phyloP scores from a whole-genome alignment of 805 yeast genomes.

The Lachancea fermentati region DNA sequence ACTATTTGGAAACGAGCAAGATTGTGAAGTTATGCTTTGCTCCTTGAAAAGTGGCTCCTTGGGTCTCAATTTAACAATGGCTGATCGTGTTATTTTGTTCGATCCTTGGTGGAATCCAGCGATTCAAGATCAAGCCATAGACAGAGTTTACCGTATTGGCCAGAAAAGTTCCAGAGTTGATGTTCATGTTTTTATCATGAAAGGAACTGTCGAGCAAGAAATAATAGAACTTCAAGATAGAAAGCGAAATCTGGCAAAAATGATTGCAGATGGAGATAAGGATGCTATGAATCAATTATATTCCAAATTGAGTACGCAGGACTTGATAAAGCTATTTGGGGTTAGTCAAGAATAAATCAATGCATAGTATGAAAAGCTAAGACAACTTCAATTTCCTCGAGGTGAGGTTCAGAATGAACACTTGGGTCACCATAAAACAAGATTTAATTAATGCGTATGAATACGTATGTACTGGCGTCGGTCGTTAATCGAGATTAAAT shows the following conservation, averaged over 20 bases:
- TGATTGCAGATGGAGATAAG: background rate
- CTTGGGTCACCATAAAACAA: no score
- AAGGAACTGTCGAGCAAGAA: slow-evolving; percentile 76
- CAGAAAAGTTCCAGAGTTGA: slow-evolving; percentile 61
- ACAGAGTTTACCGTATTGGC: slow-evolving; percentile 97
- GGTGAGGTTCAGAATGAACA: no score
- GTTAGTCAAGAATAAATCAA: background rate
- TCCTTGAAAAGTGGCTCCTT: slow-evolving; percentile 93
- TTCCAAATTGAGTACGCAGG: background rate
- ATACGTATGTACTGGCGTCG: no score
- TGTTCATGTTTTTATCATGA: slow-evolving; percentile 79
- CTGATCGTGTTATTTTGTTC: slow-evolving; percentile 80
- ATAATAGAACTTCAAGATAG: slow-evolving; percentile 85
- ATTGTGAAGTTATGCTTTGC: slow-evolving; percentile 57
- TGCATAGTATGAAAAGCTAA: no score
- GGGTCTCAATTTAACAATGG: slow-evolving; percentile 80
- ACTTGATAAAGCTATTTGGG: background rate
- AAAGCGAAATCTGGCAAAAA: slow-evolving; percentile 54
- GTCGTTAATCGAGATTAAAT: no score
- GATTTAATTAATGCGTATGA: no score
- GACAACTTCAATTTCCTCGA: no score
- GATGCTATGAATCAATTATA: background rate
- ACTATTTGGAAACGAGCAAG: no score
- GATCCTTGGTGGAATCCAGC: slow-evolving; percentile 99
- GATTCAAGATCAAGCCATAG: slow-evolving; percentile 93